Evolutionary conservation across 192 early-diverging fungal genomes (phyloP).

Genomic region (Podila clonocystis): DNA sequence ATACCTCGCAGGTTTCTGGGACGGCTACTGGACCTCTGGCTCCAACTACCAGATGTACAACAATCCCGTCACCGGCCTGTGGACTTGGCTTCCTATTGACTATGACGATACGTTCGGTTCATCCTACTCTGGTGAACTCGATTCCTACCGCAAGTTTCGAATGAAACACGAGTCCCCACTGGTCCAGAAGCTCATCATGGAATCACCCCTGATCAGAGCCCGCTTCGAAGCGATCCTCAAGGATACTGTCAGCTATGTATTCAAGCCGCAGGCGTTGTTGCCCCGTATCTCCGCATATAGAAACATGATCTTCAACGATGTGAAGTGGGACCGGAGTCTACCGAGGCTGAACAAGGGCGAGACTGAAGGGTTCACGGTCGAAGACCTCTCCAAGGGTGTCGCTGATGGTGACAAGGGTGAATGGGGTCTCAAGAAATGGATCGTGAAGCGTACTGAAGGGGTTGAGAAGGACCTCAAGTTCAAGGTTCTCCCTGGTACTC

Average conservation of each 20-base stretch:
- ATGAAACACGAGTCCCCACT: constrained; percentile 32
- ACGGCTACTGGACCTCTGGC: constrained; percentile 52
- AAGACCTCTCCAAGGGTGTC: constrained; percentile 13
- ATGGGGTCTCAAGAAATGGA: constrained; percentile 10
- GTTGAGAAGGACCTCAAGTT: constrained; percentile 14
- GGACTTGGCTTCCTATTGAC: constrained; percentile 54
- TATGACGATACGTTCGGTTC: constrained; percentile 56
- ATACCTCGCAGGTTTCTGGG: constrained; percentile 52
- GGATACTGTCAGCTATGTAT: constrained; percentile 51
- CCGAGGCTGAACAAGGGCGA: constrained; percentile 19
- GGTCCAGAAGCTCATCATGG: constrained; percentile 37
- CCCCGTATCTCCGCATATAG: constrained; percentile 45
- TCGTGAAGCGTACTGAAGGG: constrained; percentile 7
- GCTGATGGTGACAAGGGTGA: constrained; percentile 5
- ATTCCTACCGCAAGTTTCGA: constrained; percentile 21
- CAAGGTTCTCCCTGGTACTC: constrained; percentile 18
- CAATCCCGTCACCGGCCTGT: constrained; percentile 43
- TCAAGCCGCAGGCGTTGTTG: constrained; percentile 50
- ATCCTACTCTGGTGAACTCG: constrained; percentile 23
- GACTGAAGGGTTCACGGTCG: constrained; percentile 1
- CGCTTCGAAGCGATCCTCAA: constrained; percentile 53
- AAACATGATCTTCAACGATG: constrained; percentile 52
- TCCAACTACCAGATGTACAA: constrained; percentile 57
- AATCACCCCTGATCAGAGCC: constrained; percentile 41
- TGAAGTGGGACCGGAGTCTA: constrained; percentile 48